Evolutionary conservation across 1,284 basidiomycete species (phyloP).

Genomic region (Papiliotrema laurentii): DNA sequence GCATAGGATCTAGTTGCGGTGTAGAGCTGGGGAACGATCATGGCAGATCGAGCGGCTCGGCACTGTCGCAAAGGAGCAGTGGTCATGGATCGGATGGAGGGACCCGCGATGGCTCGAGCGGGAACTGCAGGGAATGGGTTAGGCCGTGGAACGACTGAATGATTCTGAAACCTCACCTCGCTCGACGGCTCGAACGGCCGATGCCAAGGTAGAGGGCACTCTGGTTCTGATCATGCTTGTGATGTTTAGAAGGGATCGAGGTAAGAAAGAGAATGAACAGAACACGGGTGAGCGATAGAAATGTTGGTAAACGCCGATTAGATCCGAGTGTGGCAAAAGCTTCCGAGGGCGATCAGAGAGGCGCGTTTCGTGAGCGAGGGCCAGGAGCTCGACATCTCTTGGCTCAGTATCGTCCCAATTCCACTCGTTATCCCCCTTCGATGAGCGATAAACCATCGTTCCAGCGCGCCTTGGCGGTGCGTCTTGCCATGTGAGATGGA

Average conservation of each 20-base stretch:
- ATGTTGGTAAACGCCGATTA: background rate
- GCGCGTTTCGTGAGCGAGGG: no score
- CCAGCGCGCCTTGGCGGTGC: constrained; percentile 36
- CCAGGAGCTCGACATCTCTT: no score
- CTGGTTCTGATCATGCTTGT: constrained; percentile 33
- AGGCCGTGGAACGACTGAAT: no score
- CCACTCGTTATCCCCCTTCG: no score
- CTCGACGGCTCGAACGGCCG: constrained; percentile 24
- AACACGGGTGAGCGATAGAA: background rate
- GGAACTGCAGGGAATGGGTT: constrained; percentile 11
- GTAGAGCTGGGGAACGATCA: constrained; percentile 11
- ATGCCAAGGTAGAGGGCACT: constrained; percentile 15
- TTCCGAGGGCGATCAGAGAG: no score
- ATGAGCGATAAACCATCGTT: no score
- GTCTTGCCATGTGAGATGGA: constrained; percentile 6
- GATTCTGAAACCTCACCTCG: no score
- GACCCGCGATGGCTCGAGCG: constrained; percentile 28
- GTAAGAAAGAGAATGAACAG: background rate
- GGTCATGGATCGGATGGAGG: constrained; percentile 24
- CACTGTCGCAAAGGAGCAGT: constrained; percentile 12
- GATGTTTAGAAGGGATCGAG: background rate
- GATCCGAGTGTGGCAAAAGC: no score
- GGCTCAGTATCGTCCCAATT: no score
- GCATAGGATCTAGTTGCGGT: constrained; percentile 46
- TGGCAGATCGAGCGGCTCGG: constrained; percentile 20